Base-by-base conservation (phyloP, 495 filamentous ascomycete genomes). In the Xylaria scruposa region DNA sequence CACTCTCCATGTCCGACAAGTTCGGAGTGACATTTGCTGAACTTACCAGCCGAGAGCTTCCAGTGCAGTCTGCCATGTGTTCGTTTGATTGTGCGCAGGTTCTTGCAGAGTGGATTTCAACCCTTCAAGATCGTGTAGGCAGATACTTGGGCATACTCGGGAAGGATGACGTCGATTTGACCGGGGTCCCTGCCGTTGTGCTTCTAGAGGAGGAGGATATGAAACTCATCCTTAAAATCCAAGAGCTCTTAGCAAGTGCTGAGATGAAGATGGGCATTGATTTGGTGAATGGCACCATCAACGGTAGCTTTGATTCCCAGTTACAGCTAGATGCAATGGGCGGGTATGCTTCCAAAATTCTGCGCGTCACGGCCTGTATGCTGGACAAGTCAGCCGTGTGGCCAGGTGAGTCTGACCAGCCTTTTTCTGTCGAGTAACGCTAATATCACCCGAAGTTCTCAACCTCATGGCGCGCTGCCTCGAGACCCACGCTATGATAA, bases 61-160 rank as follows among this genome's bases (percentile, higher is more conserved):
- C 96, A 1, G 85, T 98, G 33, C 94, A 97, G 74, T 95, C 94
- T 17, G 93, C 93, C 8, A 91, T 99, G 88, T 98, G 95, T 79
- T 89, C 92, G 15, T 97, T 97, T 78, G 96, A 99, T 76, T 98
- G 96, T 76, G 92, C 94, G n/a, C 94, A 97, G 77, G 94, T 99
- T 0, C 90, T 99, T 31, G 95, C 96, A 1, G 96, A 99, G 81
- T 99, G 96, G 96, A 89, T 97, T 53, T 92, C 92, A 17, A 97
- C 95, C 0, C 91, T 99, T 12, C 96, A 99, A 80, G 94, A 98
- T 79, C 92, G 96, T 12, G 93, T 98, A 60, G 97, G 95, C 0
- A 89, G 91, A 3, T 97, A 93, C 76, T 81, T 98, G 9, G 96
- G 96, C 3, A 88, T 97, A 9, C 87, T 99, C 21, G 94, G 96